phyloP scores from a whole-genome alignment of 2,329 filamentous ascomycete species.

The Talaromyces verruculosus region DNA sequence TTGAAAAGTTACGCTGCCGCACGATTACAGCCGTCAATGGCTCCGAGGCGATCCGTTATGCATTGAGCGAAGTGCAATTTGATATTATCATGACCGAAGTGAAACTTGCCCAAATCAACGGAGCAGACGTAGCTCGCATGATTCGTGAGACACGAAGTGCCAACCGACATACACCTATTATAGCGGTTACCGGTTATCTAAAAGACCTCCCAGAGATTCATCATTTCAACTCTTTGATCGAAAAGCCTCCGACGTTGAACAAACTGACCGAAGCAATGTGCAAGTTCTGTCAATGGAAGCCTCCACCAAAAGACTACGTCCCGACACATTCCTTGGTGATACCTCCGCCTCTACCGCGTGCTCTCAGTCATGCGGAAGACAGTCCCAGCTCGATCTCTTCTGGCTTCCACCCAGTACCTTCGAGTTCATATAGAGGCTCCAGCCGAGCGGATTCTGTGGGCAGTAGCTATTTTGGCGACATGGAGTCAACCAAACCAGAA shows the following conservation, averaged over 20 bases:
- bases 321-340: conserved; percentile 58
- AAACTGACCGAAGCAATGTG: conserved; percentile 88
- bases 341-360: conserved; percentile 60
- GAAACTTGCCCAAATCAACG: conserved; percentile 90
- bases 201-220: conserved; percentile 94
- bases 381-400: conserved; percentile 82
- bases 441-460: conserved; percentile 87
- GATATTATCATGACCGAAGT: conserved; percentile 99
- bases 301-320: conserved; percentile 61
- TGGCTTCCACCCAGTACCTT: conserved; percentile 65
- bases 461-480: conserved; percentile 78
- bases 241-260: conserved; percentile 91
- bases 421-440: conserved; percentile 73
- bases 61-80: conserved; percentile 96
- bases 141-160: conserved; percentile 94
- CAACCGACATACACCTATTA: conserved; percentile 91
- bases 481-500: conserved; percentile 74
- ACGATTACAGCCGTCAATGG: conserved; percentile 90
- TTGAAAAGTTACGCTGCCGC: conserved; percentile 92
- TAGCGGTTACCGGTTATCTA: conserved; percentile 95
- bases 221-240: conserved; percentile 91
- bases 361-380: conserved; percentile 66
- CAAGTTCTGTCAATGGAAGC: conserved; percentile 89
- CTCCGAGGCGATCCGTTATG: conserved; percentile 86
- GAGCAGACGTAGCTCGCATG: conserved; percentile 94